A percentile compares a stretch with the other conserved stretches of the same genome.
Evolutionary conservation across 306 rosid genomes (phyloP).

Genomic region (Cicer chorassanicum): DNA sequence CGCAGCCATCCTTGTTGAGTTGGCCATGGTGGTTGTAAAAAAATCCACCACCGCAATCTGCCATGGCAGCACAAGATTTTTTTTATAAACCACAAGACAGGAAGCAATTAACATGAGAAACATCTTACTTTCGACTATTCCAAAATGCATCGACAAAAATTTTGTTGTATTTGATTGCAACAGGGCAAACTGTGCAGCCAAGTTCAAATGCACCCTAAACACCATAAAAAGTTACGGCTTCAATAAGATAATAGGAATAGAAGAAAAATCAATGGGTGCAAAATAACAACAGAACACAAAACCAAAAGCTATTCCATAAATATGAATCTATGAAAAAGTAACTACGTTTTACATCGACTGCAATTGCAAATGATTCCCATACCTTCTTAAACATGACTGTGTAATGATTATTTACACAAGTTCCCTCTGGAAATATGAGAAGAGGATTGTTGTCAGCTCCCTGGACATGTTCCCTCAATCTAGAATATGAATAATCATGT

Average conservation of each 20-base stretch:
- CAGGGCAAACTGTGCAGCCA: constrained; percentile 89
- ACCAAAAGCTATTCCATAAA: neutral
- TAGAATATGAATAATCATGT: constrained; percentile 50
- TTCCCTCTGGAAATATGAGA: constrained; percentile 98
- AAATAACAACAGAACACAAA: constrained; percentile 2
- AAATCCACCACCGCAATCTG: no score
- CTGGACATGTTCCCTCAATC: constrained; percentile 86
- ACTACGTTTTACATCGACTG: constrained; percentile 22
- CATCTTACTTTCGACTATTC: constrained; percentile 92
- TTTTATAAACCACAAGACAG: neutral
- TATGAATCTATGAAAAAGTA: neutral
- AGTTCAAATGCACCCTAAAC: constrained; percentile 98
- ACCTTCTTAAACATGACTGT: constrained; percentile 99
- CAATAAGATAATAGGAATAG: constrained; percentile 33
- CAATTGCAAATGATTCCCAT: constrained; percentile 23
- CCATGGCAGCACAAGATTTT: neutral
- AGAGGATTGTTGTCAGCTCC: constrained; percentile 93
- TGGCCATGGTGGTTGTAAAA: no score
- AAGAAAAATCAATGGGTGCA: neutral
- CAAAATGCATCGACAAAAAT: constrained; percentile 97
- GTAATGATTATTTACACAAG: constrained; percentile 96
- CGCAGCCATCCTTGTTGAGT: no score
- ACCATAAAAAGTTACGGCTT: constrained; percentile 42
- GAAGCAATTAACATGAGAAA: constrained; percentile 35
- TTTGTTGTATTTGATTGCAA: constrained; percentile 96